phyloP scores from a whole-genome alignment of 139 green algal species.

The Klebsormidium nitens region DNA sequence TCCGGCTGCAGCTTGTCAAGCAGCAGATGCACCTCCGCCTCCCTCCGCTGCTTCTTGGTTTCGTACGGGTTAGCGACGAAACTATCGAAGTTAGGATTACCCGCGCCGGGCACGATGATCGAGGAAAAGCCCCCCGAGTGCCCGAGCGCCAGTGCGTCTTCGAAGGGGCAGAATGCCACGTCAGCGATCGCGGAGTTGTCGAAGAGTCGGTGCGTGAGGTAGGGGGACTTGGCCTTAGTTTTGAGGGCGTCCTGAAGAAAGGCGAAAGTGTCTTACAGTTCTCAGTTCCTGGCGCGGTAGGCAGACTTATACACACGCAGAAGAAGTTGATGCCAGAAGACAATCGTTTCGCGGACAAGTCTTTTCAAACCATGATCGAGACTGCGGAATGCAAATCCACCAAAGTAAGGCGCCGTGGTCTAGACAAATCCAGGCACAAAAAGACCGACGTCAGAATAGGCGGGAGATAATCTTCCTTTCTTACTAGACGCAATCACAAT shows the following conservation, averaged over 20 bases:
- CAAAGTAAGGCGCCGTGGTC: too few relatives aligned
- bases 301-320: too few relatives aligned
- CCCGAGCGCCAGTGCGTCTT: slow-evolving; percentile 85
- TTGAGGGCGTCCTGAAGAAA: slow-evolving; percentile 75
- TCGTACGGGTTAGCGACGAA: slow-evolving; percentile 90
- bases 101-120: slow-evolving; percentile 86
- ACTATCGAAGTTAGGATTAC: slow-evolving; percentile 97
- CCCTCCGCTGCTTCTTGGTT: slow-evolving; percentile 64
- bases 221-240: slow-evolving; percentile 75
- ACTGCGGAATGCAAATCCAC: too few relatives aligned
- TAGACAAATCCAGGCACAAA: too few relatives aligned
- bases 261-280: too few relatives aligned
- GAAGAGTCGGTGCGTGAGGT: slow-evolving; percentile 40
- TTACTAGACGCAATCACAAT: too few relatives aligned
- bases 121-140: slow-evolving; percentile 49
- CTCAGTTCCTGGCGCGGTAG: too few relatives aligned
- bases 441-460: too few relatives aligned
- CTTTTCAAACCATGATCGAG: too few relatives aligned
- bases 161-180: slow-evolving; percentile 87
- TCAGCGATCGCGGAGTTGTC: slow-evolving; percentile 12
- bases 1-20: slow-evolving; percentile 96
- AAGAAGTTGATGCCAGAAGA: too few relatives aligned
- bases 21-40: slow-evolving; percentile 87
- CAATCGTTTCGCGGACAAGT: too few relatives aligned
- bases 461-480: too few relatives aligned